A percentile compares a stretch with the other conserved stretches of the same genome.
phyloP scores from a whole-genome alignment of 768 basidiomycete species.

The Leucosporidium scottii region DNA sequence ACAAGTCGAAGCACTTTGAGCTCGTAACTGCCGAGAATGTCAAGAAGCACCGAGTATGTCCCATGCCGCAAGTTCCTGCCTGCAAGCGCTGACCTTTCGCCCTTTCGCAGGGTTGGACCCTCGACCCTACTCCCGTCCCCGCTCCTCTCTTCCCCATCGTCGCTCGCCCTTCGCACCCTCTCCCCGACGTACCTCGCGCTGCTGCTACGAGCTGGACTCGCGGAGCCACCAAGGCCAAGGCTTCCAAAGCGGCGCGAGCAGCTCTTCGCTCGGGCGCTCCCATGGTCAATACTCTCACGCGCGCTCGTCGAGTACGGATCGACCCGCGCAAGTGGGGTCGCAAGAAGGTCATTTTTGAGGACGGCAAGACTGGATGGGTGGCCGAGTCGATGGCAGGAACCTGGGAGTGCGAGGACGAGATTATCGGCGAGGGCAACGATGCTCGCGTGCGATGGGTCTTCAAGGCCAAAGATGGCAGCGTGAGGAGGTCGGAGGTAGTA shows the following conservation, averaged over 20 bases:
- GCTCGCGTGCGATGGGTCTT: conserved; percentile 23
- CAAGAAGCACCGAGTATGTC: conserved; percentile 20
- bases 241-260: conserved; percentile 7
- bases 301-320: conserved; percentile 25
- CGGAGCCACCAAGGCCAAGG: conserved; percentile 14
- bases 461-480: conserved; percentile 16
- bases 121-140: conserved; percentile 20
- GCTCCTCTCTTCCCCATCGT: conserved; percentile 25
- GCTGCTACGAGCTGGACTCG: conserved; percentile 26
- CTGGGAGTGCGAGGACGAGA: conserved; percentile 26
- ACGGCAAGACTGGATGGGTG: background rate
- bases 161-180: conserved; percentile 24
- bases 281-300: conserved; percentile 1
- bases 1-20: conserved; percentile 20
- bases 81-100: background rate
- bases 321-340: conserved; percentile 27
- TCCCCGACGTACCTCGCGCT: conserved; percentile 11
- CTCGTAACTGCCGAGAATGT: conserved; percentile 24
- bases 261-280: conserved; percentile 2
- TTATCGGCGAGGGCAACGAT: background rate
- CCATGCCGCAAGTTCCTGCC: background rate
- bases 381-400: background rate
- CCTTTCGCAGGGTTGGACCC: conserved; percentile 24
- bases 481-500: conserved; percentile 14
- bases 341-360: conserved; percentile 6